Evolutionary conservation across 2,329 filamentous ascomycete genomes (phyloP), one percentile per base, ranked within the genome.

Genomic region (Curvularia sp.): DNA sequence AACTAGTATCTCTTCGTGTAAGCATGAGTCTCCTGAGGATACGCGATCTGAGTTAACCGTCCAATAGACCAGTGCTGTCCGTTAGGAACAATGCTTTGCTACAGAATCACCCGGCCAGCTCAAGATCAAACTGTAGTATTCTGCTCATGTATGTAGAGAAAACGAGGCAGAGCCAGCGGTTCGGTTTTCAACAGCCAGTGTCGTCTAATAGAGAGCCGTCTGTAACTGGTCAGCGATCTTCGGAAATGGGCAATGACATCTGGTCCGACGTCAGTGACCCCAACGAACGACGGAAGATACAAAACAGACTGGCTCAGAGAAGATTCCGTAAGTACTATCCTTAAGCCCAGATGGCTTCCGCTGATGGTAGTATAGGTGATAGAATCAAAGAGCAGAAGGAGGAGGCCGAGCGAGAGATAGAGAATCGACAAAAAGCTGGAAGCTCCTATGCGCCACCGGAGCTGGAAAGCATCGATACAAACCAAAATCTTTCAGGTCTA

Each of bases 261-360:
- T 93, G 90, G 90, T 82, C 84, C 27, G 84, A 88, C 0, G 83
- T 92, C 42, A 85, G 84, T 6, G 89, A 92, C 66, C 88, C 88
- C 0, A 87, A 87, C 59, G 88, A 91, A 78, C 83, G 90, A 70
- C 82, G 90, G 61, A 87, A 89, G 59, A 89, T 92, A 49, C 90
- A 93, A 74, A 93, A 93, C 73, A 85, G 89, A 53, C 84, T 92
- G 60, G 89, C 89, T 1, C 90, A 92, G 70, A 83, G 89, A 65
- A 91, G 91, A 68, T 92, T 91, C 66, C 84, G 90, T 92, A 83
- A 70, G 88, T 83, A 70, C 87, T 79, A 43, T 15, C 18, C 25
- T 28, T 15, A 10, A 38, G 6, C 12, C 4, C 18, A 3, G 2
- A 19, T 18, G 10, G 2, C 13, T 13, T 13, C 6, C 27, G 1